Base-by-base conservation (phyloP, 192 early-diverging fungal species). In the Backusella mclennaniae region DNA sequence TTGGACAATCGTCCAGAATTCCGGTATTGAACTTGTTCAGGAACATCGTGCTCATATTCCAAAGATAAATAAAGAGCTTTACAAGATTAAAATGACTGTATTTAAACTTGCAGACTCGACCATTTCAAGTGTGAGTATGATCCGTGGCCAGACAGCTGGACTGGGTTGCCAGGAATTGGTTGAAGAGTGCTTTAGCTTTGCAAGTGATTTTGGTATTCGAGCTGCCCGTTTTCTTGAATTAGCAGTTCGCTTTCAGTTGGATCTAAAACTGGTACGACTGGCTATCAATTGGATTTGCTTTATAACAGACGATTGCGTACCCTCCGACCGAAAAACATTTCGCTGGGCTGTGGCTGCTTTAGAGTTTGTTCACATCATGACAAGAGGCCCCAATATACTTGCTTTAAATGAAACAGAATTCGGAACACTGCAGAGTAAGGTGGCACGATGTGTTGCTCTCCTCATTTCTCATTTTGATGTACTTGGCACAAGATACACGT, bases 261-360 rank as follows among this genome's bases (percentile, higher is more conserved):
- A 93, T 46, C 59, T 92, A 66, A 90, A 90, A 31, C 80, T 96
- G 39, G 79, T 93, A 21, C 86, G 87, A 4, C 86, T 96, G 69
- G 87, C 92, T 14, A 93, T 94, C n/a, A 91, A 94, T 56, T 96
- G 95, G 95, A 90, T 93, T 67, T 90, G 91, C 66, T 96, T 96
- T 77, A 93, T 95, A 59, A 91, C 89, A 38, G 90, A 93, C 73
- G 93, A 96, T 76, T 94, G 94, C 77, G 84, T 88, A 70, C 93
- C 92, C 8, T 91, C 90, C 31, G 93, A 96, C 71, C 85, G 93
- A 23, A 89, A 90, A 36, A 94, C 93, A 6, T 94, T 93, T 86
- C 85, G 93, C 53, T 95, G 94, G 96, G 91, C 92, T 4, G 92
- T 97, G 41, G 81, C 89, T 56, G 96, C 95, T 4, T 85, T 97